Conservation (phyloP, 306 rosid genomes). For the Spatholobus suberectus region DNA sequence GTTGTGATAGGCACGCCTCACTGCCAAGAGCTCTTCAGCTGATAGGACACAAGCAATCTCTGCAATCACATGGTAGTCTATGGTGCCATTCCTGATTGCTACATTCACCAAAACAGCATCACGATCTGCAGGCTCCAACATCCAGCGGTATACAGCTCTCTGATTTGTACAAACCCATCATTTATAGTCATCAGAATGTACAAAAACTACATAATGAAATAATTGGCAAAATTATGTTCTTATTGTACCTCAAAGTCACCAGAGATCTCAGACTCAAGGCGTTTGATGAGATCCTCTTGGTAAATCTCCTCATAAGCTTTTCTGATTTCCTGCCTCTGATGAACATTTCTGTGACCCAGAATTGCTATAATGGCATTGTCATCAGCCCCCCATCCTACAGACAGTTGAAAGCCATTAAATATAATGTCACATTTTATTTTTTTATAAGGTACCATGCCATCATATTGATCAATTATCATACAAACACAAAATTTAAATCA, state of each 20-base stretch:
- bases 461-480: background rate
- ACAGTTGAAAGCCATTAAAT: background rate
- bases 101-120: slow-evolving; percentile 77
- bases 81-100: slow-evolving; percentile 57
- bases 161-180: slow-evolving; percentile 13
- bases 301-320: slow-evolving; percentile 64
- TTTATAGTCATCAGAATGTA: background rate
- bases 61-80: slow-evolving; percentile 54
- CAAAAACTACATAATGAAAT: background rate
- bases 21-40: slow-evolving; percentile 71
- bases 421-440: background rate
- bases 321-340: slow-evolving; percentile 76
- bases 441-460: background rate
- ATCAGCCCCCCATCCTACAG: slow-evolving; percentile 85
- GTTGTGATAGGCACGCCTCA: slow-evolving; percentile 73
- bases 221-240: background rate
- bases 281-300: slow-evolving; percentile 80
- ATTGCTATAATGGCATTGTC: slow-evolving; percentile 58
- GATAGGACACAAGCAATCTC: slow-evolving; percentile 68
- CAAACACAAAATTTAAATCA: background rate
- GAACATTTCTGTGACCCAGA: slow-evolving; percentile 69
- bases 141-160: slow-evolving; percentile 85
- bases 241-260: slow-evolving; percentile 85
- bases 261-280: slow-evolving; percentile 85
- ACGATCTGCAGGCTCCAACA: slow-evolving; percentile 74